phyloP scores from a whole-genome alignment of 1,284 basidiomycete genomes.

The Malassezia vespertilionis region DNA sequence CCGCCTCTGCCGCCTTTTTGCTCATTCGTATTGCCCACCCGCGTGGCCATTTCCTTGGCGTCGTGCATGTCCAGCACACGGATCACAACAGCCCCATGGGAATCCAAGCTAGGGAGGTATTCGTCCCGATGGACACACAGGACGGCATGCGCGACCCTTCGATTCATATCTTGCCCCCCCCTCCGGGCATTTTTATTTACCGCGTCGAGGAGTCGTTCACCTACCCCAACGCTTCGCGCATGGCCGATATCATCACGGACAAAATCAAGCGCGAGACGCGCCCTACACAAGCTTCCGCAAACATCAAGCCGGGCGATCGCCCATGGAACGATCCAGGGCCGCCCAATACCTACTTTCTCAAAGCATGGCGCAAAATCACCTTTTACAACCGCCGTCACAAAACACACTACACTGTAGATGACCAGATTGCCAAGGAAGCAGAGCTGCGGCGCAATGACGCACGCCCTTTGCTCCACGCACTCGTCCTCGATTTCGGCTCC shows the following conservation, averaged over 20 bases:
- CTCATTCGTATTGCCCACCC: conserved; percentile 83
- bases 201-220: conserved; percentile 86
- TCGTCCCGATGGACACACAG: conserved; percentile 60
- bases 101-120: conserved; percentile 55
- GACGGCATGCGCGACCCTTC: conserved; percentile 59
- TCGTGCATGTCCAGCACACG: conserved; percentile 51
- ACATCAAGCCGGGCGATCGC: conserved; percentile 54
- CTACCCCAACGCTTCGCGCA: conserved; percentile 76
- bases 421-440: conserved; percentile 44
- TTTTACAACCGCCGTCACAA: conserved; percentile 21
- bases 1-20: conserved; percentile 68
- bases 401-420: conserved; percentile 1
- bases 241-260: conserved; percentile 68
- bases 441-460: conserved; percentile 47
- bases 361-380: conserved; percentile 21
- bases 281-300: conserved; percentile 52
- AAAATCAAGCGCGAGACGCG: conserved; percentile 67
- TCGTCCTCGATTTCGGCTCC: conserved; percentile 80
- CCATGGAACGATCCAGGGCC: conserved; percentile 83
- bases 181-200: conserved; percentile 80
- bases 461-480: conserved; percentile 62
- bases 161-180: conserved; percentile 65
- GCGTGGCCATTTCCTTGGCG: conserved; percentile 80
- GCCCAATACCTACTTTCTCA: conserved; percentile 28
- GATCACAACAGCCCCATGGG: conserved; percentile 2